Evolutionary conservation across 495 filamentous ascomycete species (phyloP).

Genomic region (Aspergillus sclerotioniger): DNA sequence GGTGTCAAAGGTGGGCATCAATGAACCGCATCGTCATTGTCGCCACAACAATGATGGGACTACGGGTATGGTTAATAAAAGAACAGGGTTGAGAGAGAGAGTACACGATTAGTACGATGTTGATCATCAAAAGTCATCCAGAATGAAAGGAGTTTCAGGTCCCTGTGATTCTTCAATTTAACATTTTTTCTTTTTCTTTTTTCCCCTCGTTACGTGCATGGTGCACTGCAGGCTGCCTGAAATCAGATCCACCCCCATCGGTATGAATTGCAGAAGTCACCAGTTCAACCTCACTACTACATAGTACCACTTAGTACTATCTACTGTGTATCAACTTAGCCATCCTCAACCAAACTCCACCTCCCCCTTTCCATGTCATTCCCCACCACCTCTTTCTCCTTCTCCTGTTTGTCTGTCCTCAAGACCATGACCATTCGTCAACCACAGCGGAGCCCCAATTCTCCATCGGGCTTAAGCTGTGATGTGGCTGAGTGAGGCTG

Average conservation of each 20-base stretch:
- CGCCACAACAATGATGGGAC: too few relatives aligned
- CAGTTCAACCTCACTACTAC: neutral
- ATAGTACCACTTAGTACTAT: neutral
- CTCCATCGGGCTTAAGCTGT: conserved; percentile 2
- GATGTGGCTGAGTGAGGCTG: conserved; percentile 3
- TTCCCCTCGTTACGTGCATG: neutral
- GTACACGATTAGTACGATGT: too few relatives aligned
- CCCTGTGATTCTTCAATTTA: too few relatives aligned
- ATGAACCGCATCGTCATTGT: too few relatives aligned
- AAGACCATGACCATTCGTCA: neutral
- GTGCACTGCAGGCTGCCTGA: neutral
- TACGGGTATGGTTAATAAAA: too few relatives aligned
- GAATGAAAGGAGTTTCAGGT: too few relatives aligned
- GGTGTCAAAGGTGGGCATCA: too few relatives aligned
- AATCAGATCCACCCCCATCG: neutral
- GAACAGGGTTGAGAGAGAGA: too few relatives aligned
- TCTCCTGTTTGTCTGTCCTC: conserved; percentile 11
- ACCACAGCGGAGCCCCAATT: conserved; percentile 5
- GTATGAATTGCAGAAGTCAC: neutral
- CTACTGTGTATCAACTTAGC: neutral
- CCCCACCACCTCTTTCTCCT: conserved; percentile 5
- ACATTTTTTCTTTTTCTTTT: neutral
- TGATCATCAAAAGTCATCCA: too few relatives aligned
- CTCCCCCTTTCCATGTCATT: conserved; percentile 9
- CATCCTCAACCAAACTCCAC: neutral